Percentiles rank a stretch among this genome's conserved stretches.
phyloP scores from a whole-genome alignment of 176 grass and related monocot species.

The Typha latifolia region DNA sequence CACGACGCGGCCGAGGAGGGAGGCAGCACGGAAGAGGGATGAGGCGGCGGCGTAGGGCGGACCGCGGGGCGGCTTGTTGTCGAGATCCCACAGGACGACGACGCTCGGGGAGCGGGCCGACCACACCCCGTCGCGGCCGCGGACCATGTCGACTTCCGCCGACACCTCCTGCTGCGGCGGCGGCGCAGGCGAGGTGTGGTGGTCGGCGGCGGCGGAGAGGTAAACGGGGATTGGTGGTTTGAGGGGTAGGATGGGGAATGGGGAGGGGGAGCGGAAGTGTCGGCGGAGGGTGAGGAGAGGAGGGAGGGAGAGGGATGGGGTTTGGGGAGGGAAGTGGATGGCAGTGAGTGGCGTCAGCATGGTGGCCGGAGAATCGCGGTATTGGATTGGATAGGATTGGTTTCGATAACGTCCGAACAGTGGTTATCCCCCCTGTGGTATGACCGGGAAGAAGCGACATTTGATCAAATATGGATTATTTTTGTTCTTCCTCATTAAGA shows the following conservation, averaged over 20 bases:
- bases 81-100: constrained; percentile 86
- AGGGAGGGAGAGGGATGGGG: constrained; percentile 27
- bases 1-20: constrained; percentile 65
- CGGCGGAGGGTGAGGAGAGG: constrained; percentile 8
- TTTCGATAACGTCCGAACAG: not conserved
- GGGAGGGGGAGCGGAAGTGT: not conserved
- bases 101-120: constrained; percentile 44
- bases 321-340: constrained; percentile 14
- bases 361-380: not conserved
- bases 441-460: no score
- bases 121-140: constrained; percentile 31
- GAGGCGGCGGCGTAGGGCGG: constrained; percentile 56
- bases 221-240: constrained; percentile 1
- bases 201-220: constrained; percentile 6
- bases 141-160: constrained; percentile 49
- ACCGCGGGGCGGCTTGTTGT: constrained; percentile 87
- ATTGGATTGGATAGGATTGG: not conserved
- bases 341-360: not conserved
- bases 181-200: constrained; percentile 2
- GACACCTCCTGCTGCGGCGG: not conserved
- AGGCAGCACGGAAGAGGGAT: constrained; percentile 41
- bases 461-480: no score
- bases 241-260: constrained; percentile 2
- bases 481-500: no score
- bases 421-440: no score